These are phyloP conservation scores for Calonectria crousiana DNA, from an alignment of 2,329 filamentous ascomycete genomes.

Conservation along the genomic window DNA sequence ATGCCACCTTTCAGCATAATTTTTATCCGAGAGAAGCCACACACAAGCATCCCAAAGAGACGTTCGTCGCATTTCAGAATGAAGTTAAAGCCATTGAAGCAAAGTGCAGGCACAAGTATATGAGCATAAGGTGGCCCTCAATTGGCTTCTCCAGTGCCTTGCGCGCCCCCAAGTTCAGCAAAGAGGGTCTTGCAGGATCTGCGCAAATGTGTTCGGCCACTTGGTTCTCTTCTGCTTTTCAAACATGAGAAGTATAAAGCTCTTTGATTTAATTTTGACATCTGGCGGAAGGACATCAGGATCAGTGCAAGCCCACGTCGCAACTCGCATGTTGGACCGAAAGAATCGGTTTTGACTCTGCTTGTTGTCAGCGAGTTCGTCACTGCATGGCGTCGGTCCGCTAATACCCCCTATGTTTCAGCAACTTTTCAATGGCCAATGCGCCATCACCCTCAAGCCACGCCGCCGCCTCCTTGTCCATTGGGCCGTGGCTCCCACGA, in stretches of 20 bases:
- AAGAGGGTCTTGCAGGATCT: constrained; percentile 3
- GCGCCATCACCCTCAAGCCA: background rate
- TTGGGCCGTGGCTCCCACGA: background rate
- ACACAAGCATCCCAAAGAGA: background rate
- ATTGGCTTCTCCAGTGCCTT: constrained; percentile 11
- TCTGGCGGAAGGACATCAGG: background rate
- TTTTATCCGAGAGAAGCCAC: background rate
- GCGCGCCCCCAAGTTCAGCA: background rate
- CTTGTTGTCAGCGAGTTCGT: background rate
- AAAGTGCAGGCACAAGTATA: constrained; percentile 13
- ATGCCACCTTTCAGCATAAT: background rate
- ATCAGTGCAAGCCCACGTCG: constrained; percentile 14
- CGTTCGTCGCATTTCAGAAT: constrained; percentile 2
- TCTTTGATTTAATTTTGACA: background rate
- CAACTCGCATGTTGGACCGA: constrained; percentile 12
- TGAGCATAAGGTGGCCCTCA: constrained; percentile 9
- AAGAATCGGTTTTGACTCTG: background rate
- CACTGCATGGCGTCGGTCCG: too few species aligned
- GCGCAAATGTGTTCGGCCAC: background rate
- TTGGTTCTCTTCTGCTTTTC: background rate
- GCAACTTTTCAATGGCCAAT: background rate
- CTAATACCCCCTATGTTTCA: background rate
- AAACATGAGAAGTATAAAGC: constrained; percentile 16
- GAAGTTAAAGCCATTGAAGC: constrained; percentile 5
- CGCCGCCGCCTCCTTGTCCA: background rate